phyloP scores from a whole-genome alignment of 352 stramenopile species.

The Phytophthora hibernalis region DNA sequence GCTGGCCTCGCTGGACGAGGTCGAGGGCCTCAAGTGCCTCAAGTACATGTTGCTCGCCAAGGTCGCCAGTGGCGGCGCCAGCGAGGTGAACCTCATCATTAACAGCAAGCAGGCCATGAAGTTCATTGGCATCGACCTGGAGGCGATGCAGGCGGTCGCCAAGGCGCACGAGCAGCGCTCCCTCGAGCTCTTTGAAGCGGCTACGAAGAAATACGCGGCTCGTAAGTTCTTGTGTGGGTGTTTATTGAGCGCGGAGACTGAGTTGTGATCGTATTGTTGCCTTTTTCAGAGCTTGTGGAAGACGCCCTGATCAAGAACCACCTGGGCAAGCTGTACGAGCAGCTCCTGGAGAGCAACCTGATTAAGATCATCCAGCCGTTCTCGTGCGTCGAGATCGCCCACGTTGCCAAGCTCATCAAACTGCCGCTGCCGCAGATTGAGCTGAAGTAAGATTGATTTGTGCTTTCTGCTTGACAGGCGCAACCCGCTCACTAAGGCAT shows the following conservation, averaged over 20 bases:
- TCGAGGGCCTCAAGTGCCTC: constrained; percentile 86
- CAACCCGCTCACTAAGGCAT: constrained; percentile 2
- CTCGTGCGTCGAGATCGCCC: constrained; percentile 96
- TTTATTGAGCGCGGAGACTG: background rate
- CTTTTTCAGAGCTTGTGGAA: constrained; percentile 74
- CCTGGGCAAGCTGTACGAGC: constrained; percentile 96
- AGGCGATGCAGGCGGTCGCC: constrained; percentile 96
- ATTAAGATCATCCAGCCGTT: constrained; percentile 99
- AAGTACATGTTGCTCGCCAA: constrained; percentile 99
- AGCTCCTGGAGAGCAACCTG: constrained; percentile 98
- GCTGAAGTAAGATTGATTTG: constrained; percentile 64
- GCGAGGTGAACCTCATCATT: constrained; percentile 96
- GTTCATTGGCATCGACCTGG: constrained; percentile 95
- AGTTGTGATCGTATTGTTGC: constrained; percentile 9
- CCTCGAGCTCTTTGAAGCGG: constrained; percentile 89
- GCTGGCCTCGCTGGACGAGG: constrained; percentile 93
- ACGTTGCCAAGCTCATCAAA: constrained; percentile 98
- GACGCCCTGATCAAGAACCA: constrained; percentile 94
- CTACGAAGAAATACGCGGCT: constrained; percentile 89
- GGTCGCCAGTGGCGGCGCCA: constrained; percentile 91
- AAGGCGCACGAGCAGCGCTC: constrained; percentile 95
- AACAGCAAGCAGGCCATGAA: constrained; percentile 97
- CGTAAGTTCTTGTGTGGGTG: constrained; percentile 44
- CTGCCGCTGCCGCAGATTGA: constrained; percentile 90
- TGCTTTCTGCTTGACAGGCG: background rate